Base-by-base conservation (phyloP, 192 early-diverging fungal genomes). In the Cetraspora pellucida region DNA sequence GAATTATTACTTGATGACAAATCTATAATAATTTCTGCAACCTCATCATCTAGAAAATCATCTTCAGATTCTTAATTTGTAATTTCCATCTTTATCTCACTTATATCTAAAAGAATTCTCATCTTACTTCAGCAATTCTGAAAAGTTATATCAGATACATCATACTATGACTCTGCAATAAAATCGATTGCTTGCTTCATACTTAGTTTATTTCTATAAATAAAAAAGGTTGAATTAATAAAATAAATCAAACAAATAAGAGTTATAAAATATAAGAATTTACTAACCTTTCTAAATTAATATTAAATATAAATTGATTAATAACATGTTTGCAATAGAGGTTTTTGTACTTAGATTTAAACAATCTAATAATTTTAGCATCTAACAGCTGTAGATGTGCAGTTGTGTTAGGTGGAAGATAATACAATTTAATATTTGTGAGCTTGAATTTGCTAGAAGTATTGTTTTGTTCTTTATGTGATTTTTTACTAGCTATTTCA, bases 171-270 rank as follows among this genome's bases (percentile, higher is more conserved):
- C 10, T 66, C 28, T 10, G 64, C 64, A 16, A 66, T 45, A 43
- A 44, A 67, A 67, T 7, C 65, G 65, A 67, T 67, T 67, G 65
- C 65, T 11, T 67, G 10, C 21, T 37, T 67, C 4, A 67, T 16
- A 37, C 6, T 30, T 30, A 66, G 30, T 27, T 66, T 66, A 6
- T 66, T 45, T 30, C 28, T 13, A 7, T 59, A 13, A 59, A 59
- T 23, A 23, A 59, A 59, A 27, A 59, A 59, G 5, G 19, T 11
- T 11, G 13, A 49, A 49, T 49, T 10, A 59, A 11, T 23, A 7
- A 11, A 11, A 23, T 19, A 7, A 5, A 59, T 23, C 9, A 23
- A 11, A 7, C 13, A 13, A n/a, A n/a, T n/a, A n/a, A n/a, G n/a
- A n/a, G n/a, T n/a, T n/a, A n/a, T n/a, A n/a, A n/a, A n/a, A n/a